Percentiles rank a stretch among this genome's conserved stretches.
phyloP scores from a whole-genome alignment of 1,284 basidiomycete species.

The Baeospora myosura region DNA sequence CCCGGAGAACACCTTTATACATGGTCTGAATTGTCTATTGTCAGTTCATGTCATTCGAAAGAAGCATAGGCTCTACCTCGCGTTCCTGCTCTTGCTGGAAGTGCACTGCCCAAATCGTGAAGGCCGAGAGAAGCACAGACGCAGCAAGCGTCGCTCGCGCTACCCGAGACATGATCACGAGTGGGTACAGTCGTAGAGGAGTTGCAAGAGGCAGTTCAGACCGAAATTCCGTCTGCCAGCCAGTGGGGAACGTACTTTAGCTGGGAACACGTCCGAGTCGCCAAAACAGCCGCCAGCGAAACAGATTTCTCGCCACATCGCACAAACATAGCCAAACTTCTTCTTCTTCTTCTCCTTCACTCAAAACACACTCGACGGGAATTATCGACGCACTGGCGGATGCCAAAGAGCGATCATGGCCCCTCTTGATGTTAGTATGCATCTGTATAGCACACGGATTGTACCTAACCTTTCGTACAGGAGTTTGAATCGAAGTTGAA shows the following conservation, averaged over 20 bases:
- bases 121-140: constrained; percentile 60
- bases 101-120: constrained; percentile 89
- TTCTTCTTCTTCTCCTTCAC: constrained; percentile 10
- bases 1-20: constrained; percentile 84
- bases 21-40: constrained; percentile 53
- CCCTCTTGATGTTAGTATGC: too few species aligned
- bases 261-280: too few species aligned
- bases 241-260: too few species aligned
- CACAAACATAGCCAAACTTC: constrained; percentile 7
- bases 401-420: too few species aligned
- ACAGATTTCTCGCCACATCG: background rate
- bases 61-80: constrained; percentile 49
- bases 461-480: constrained; percentile 29
- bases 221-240: too few species aligned
- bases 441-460: constrained; percentile 8
- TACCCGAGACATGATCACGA: constrained; percentile 44
- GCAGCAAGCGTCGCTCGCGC: constrained; percentile 73
- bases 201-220: too few species aligned
- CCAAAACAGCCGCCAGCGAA: too few species aligned
- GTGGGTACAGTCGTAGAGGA: constrained; percentile 28
- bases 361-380: too few species aligned
- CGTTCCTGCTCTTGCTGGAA: constrained; percentile 82
- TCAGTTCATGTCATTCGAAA: constrained; percentile 1
- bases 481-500: constrained; percentile 74
- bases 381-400: too few species aligned